Conservation (phyloP, 441 rosid genomes). For the Erysimum pusillum region DNA sequence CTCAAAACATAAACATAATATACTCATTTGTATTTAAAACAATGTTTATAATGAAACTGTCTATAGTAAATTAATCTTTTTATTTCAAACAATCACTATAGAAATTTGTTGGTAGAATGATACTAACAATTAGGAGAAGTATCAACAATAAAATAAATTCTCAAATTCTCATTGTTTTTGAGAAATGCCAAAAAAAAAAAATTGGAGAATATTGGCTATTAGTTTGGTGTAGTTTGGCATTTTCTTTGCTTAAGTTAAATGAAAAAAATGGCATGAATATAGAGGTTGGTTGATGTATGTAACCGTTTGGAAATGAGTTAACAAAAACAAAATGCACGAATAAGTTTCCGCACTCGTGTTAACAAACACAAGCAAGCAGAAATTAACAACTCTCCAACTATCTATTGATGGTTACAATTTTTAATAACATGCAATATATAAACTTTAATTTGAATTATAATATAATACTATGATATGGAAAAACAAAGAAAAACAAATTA, state of each 20-base stretch:
- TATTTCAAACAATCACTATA: too few species aligned
- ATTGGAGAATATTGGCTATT: not conserved
- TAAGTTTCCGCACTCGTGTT: not conserved
- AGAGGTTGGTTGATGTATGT: not conserved
- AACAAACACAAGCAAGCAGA: not conserved
- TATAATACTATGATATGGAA: too few species aligned
- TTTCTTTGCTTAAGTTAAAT: not conserved
- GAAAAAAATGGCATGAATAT: not conserved
- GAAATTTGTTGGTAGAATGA: too few species aligned
- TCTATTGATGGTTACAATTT: too few species aligned
- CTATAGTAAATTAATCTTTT: too few species aligned
- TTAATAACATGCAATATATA: too few species aligned
- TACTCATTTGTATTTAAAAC: too few species aligned
- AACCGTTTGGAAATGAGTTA: slow-evolving; percentile 9
- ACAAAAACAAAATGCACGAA: slow-evolving; percentile 9
- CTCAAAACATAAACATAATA: too few species aligned
- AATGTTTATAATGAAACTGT: too few species aligned
- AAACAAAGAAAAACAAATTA: too few species aligned
- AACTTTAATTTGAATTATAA: too few species aligned
- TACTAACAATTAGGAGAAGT: too few species aligned
- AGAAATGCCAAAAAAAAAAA: not conserved
- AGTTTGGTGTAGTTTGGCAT: slow-evolving; percentile 18
- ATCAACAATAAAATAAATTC: not conserved
- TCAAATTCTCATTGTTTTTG: not conserved
- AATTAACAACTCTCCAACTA: not conserved